phyloP scores from a whole-genome alignment of 169 alveolate genomes.

The Eimeria falciformis region DNA sequence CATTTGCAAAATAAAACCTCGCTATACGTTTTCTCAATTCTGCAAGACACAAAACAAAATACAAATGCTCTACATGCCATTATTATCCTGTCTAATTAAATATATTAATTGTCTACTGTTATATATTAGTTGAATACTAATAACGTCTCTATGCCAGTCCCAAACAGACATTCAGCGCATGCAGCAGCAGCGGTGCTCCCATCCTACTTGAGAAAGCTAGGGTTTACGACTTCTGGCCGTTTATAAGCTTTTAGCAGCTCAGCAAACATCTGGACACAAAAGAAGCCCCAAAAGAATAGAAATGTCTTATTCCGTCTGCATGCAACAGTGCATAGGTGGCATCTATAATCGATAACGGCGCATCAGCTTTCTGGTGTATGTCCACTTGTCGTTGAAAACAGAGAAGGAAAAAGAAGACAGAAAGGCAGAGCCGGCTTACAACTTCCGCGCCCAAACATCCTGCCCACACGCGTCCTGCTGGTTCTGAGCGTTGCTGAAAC shows the following conservation, averaged over 20 bases:
- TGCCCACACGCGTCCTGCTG: slow-evolving; percentile 77
- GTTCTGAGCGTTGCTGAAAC: background rate
- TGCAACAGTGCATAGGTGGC: background rate
- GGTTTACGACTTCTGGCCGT: background rate
- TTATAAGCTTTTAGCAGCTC: slow-evolving; percentile 24
- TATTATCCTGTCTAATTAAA: background rate
- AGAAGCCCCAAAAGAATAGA: background rate
- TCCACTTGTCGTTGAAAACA: no score
- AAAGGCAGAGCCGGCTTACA: slow-evolving; percentile 66
- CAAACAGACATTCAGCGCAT: background rate
- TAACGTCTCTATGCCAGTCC: no score
- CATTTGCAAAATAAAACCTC: slow-evolving; percentile 83
- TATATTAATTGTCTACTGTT: no score
- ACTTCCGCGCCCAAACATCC: slow-evolving; percentile 71
- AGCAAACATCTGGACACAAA: slow-evolving; percentile 6
- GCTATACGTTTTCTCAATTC: slow-evolving; percentile 83
- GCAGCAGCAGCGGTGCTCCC: background rate
- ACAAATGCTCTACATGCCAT: background rate
- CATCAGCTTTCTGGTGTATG: no score
- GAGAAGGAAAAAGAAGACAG: no score
- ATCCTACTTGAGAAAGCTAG: slow-evolving; percentile 29
- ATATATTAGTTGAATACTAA: no score
- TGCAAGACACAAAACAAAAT: background rate
- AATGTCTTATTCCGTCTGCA: background rate
- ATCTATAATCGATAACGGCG: background rate